Evolutionary conservation across 2,329 filamentous ascomycete species (phyloP).

Genomic region (Raffaelea ambrosiae): DNA sequence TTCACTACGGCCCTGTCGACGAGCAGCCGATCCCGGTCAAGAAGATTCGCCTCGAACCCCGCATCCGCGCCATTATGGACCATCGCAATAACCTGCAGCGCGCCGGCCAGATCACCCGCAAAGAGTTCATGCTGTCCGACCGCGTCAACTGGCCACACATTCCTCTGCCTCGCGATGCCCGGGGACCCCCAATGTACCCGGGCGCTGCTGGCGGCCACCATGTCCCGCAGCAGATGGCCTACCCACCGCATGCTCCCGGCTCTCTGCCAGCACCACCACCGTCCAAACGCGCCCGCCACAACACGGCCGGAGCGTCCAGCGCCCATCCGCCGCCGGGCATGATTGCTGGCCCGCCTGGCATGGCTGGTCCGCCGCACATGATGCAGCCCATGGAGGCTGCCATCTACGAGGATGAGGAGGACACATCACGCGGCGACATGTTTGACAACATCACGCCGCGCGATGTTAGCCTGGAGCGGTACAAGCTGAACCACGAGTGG

Average conservation of each 20-base stretch:
- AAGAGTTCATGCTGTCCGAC: constrained; percentile 92
- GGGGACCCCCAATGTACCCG: constrained; percentile 42
- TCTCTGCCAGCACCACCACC: constrained; percentile 43
- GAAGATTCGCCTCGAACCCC: constrained; percentile 55
- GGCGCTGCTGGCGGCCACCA: constrained; percentile 30
- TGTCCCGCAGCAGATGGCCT: constrained; percentile 54
- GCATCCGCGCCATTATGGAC: constrained; percentile 51
- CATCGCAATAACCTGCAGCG: constrained; percentile 57
- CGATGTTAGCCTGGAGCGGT: constrained; percentile 79
- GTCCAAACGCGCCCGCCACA: constrained; percentile 44
- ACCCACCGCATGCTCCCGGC: constrained; percentile 39
- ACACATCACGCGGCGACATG: constrained; percentile 76
- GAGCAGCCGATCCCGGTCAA: constrained; percentile 61
- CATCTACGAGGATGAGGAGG: constrained; percentile 75
- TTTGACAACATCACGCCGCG: constrained; percentile 84
- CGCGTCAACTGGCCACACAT: constrained; percentile 85
- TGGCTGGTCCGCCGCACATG: constrained; percentile 22
- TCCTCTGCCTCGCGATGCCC: constrained; percentile 51
- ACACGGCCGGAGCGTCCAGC: constrained; percentile 25
- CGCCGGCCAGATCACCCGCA: constrained; percentile 74
- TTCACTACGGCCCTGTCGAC: constrained; percentile 79
- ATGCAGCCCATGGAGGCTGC: constrained; percentile 7
- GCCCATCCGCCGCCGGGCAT: constrained; percentile 6
- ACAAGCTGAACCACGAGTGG: constrained; percentile 95
- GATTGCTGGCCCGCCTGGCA: constrained; percentile 17